Evolutionary conservation across 202 grass and related monocot species (phyloP).

Genomic region (Hordeum pubiflorum): DNA sequence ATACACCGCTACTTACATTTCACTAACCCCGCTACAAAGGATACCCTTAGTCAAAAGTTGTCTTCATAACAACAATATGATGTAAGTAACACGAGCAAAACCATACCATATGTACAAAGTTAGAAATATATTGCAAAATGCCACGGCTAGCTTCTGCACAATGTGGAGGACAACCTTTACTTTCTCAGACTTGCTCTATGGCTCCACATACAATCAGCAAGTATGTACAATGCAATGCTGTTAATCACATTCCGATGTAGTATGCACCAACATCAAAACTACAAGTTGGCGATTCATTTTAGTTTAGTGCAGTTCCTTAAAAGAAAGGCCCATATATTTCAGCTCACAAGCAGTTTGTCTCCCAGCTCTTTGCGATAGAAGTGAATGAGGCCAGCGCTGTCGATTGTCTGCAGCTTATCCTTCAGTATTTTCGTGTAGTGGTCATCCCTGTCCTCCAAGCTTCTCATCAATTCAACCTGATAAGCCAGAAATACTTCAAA

Average conservation of each 20-base stretch:
- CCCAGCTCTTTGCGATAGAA: slow-evolving; percentile 81
- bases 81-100: neutral
- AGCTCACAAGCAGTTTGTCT: slow-evolving; percentile 48
- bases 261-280: slow-evolving; percentile 2
- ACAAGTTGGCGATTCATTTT: neutral
- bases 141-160: neutral
- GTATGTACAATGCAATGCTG: slow-evolving; percentile 24
- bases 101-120: neutral
- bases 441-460: slow-evolving; percentile 72
- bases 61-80: no score
- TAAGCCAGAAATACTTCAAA: neutral
- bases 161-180: neutral
- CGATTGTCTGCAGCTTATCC: slow-evolving; percentile 71
- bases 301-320: neutral
- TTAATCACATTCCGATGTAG: neutral
- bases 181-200: neutral
- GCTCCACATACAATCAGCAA: neutral
- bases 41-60: no score
- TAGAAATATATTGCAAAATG: neutral
- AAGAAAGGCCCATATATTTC: neutral
- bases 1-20: no score
- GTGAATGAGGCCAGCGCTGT: slow-evolving; percentile 71
- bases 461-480: slow-evolving; percentile 74
- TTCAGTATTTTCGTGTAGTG: slow-evolving; percentile 65
- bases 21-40: no score